Evolutionary conservation across 305 asterid species (phyloP).

Genomic region (Solanum aculeatissimum): DNA sequence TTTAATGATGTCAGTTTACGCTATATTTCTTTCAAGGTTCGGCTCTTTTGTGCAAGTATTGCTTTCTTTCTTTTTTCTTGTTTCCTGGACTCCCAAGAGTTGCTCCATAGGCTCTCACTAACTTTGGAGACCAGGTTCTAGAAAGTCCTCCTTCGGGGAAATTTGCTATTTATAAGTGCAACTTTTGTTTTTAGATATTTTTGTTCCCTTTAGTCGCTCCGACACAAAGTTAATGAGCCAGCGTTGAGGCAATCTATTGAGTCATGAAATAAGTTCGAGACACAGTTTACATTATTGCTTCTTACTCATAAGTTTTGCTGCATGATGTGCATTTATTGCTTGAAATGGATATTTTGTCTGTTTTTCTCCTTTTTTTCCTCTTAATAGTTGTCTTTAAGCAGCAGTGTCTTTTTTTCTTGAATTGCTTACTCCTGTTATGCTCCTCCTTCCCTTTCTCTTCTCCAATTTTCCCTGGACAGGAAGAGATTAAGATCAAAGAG

Average conservation of each 20-base stretch:
- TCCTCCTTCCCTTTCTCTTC: background rate
- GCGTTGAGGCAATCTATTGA: background rate
- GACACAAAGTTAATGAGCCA: background rate
- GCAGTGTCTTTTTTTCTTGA: background rate
- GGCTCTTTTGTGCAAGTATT: background rate
- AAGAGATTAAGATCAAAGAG: conserved; percentile 48
- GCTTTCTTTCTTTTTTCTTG: background rate
- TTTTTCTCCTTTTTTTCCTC: background rate
- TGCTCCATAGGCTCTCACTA: background rate
- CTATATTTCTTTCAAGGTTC: background rate
- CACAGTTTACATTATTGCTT: background rate
- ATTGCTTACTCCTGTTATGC: background rate
- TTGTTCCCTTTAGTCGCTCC: background rate
- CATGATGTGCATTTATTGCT: background rate
- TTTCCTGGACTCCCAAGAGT: background rate
- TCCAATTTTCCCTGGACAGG: conserved; percentile 28
- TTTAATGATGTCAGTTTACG: background rate
- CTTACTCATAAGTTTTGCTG: background rate
- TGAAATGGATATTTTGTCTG: background rate
- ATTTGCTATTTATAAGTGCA: background rate
- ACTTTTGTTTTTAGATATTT: background rate
- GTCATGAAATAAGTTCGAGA: background rate
- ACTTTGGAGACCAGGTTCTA: background rate
- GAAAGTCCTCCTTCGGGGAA: background rate
- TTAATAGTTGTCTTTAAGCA: background rate